Evolutionary conservation across 108 stramenopile genomes (phyloP), one percentile per base, ranked within the genome.

Genomic region (Cyclostephanos invisitatus): DNA sequence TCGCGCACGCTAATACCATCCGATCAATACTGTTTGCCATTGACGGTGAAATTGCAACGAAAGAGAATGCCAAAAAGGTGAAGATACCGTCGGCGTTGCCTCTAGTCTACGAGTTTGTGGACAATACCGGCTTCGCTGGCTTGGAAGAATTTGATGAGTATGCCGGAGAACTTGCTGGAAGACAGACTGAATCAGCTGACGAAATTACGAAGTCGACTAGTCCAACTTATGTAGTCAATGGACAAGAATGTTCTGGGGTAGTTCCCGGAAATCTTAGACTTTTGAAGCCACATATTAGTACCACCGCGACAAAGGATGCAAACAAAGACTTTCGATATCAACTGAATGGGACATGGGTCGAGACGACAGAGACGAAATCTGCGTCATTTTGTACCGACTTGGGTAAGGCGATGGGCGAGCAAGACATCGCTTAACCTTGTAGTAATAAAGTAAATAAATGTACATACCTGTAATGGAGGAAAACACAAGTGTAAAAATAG

Each of bases 341-440:
- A 36, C 55, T 76, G 2, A 69, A 62, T 64, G 75, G 75, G 0
- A n/a, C 35, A 21, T 76, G 75, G 75, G 28, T 76, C n/a, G 75
- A 76, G 46, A 76, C 75, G 0, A 68, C 53, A 18, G 68, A 76
- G 50, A 76, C 69, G 15, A 63, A 76, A 47, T 69, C 51, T 12
- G 62, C 42, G 14, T 70, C 68, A 27, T 76, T 76, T 70, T 76
- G 75, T 58, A 76, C 75, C 47, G 75, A 76, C 1, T 61, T 59
- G 28, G 75, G 75, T 20, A 32, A 56, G 35, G 22, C 29, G 18
- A 53, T 51, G 24, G 68, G 68, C 18, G 75, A 76, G 49, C 67
- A 68, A 36, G 75, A 76, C 28, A 76, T 76, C 62, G 75, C 75
- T 12, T 75, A 57, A 54, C 25, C 27, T 10, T 2, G 22, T 6